Conservation (phyloP, 2,329 filamentous ascomycete species). For the Dichotomopilus funicola region DNA sequence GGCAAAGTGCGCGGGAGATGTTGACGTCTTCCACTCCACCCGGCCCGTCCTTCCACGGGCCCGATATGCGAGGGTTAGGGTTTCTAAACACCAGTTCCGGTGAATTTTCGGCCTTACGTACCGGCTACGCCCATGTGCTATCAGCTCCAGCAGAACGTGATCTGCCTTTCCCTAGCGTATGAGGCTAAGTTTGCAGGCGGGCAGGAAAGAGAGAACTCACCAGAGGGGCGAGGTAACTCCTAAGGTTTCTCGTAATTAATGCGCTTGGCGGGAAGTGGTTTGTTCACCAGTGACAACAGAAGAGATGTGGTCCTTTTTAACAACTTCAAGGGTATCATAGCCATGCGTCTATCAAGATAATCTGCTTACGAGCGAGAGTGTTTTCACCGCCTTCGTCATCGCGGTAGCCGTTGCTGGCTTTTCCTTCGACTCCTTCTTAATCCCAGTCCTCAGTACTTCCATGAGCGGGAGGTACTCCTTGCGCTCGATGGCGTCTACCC, state of each 20-base stretch:
- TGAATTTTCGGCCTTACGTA: too few relatives aligned
- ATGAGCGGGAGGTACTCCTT: constrained; percentile 17
- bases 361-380: constrained; percentile 2
- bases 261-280: constrained; percentile 33
- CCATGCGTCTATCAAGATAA: neutral
- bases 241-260: constrained; percentile 40
- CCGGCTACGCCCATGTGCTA: too few relatives aligned
- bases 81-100: neutral
- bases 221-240: constrained; percentile 41
- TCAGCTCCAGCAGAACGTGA: too few relatives aligned
- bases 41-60: too few relatives aligned
- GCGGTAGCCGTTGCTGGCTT: neutral
- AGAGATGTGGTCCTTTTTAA: neutral
- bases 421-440: constrained; percentile 14
- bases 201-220: constrained; percentile 18
- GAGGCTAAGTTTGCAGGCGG: too few relatives aligned
- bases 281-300: too few relatives aligned
- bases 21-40: constrained; percentile 9
- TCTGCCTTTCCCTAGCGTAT: too few relatives aligned
- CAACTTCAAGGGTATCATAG: neutral
- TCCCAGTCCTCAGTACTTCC: constrained; percentile 21
- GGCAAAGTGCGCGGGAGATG: neutral
- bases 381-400: neutral
- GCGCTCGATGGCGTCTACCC: constrained; percentile 21
- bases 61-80: neutral